Evolutionary conservation across 1,284 basidiomycete genomes (phyloP).

Genomic region (Nidula niveotomentosa): DNA sequence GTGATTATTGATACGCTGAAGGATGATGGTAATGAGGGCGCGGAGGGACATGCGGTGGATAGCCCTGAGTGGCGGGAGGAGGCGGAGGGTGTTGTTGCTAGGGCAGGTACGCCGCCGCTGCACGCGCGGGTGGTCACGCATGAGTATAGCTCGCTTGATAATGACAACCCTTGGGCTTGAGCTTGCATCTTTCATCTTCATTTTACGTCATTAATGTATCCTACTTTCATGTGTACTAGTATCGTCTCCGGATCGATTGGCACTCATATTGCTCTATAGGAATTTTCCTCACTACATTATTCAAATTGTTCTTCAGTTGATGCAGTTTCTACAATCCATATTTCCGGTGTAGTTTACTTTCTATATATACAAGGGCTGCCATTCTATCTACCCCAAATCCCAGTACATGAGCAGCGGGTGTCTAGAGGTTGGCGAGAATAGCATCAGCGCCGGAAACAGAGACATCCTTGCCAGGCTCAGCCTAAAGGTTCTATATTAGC

Average conservation of each 20-base stretch:
- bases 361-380: neutral
- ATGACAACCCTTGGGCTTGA: conserved; percentile 55
- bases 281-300: too few species aligned
- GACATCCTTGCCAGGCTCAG: conserved; percentile 53
- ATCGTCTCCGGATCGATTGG: too few species aligned
- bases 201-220: too few species aligned
- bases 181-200: too few species aligned
- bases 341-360: neutral
- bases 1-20: conserved; percentile 23
- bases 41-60: conserved; percentile 9
- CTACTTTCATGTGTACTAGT: too few species aligned
- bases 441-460: conserved; percentile 67
- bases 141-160: conserved; percentile 30
- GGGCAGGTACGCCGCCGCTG: conserved; percentile 43
- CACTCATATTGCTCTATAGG: too few species aligned
- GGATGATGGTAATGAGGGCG: conserved; percentile 13
- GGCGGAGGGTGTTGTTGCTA: conserved; percentile 27
- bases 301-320: too few species aligned
- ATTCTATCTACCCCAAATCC: neutral
- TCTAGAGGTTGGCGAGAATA: conserved; percentile 53
- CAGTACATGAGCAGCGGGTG: neutral
- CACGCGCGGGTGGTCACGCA: conserved; percentile 33
- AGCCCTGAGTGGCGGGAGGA: conserved; percentile 11
- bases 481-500: conserved; percentile 28
- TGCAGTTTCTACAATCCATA: too few species aligned